Base-by-base conservation (phyloP, 1,284 basidiomycete genomes). In the Apiotrichum porosum region DNA sequence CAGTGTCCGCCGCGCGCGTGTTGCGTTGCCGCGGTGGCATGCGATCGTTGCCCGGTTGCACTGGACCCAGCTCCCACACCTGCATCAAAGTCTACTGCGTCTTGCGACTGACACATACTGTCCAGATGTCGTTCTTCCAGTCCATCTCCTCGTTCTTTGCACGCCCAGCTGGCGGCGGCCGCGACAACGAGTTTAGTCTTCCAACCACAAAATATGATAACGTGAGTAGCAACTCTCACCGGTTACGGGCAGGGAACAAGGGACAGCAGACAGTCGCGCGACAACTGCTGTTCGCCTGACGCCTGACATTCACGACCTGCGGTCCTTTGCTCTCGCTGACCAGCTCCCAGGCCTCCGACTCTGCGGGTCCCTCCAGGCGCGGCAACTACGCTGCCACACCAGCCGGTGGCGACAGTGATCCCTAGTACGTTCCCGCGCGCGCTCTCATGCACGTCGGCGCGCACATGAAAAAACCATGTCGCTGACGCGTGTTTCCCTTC, bases 41-140 rank as follows among this genome's bases (percentile, higher is more conserved):
- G n/a, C n/a, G n/a, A n/a, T n/a, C n/a, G n/a, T n/a, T n/a, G n/a
- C n/a, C n/a, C n/a, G n/a, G n/a, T n/a, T n/a, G n/a, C n/a, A n/a
- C n/a, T n/a, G n/a, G n/a, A n/a, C n/a, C n/a, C n/a, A n/a, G n/a
- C n/a, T n/a, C n/a, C n/a, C n/a, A n/a, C n/a, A n/a, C n/a, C n/a
- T n/a, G n/a, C n/a, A n/a, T n/a, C n/a, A n/a, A n/a, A n/a, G 32
- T 17, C 32, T 6, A n/a, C 32, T 13, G 12, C 33, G 9, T 34
- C n/a, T 15, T 13, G 22, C 14, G 9, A 3, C 37, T 39, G 28
- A 40, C 38, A 21, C 18, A 28, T 28, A n/a, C 37, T 6, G 8
- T 19, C 35, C 57, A 34, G 44, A 71, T 71, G 68, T 58, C 68
- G 10, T 62, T 68, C 51, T 51, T 71, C 35, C 61, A 62, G 42